phyloP scores from a whole-genome alignment of 306 rosid genomes.

The Rosa persica region DNA sequence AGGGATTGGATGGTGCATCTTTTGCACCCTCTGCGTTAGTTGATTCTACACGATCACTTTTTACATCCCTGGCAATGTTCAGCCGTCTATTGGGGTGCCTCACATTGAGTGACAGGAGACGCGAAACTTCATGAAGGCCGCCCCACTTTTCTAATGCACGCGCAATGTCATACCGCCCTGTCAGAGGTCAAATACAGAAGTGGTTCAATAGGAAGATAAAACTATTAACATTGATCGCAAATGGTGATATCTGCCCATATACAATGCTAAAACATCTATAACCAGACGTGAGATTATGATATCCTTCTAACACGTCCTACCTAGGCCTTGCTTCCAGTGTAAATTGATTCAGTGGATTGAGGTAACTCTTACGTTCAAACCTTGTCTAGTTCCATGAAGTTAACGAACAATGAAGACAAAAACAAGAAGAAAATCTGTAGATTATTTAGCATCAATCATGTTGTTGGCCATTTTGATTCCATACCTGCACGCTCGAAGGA shows the following conservation, averaged over 20 bases:
- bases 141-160: conserved; percentile 97
- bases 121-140: conserved; percentile 87
- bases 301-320: not conserved
- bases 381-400: not conserved
- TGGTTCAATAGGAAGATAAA: not conserved
- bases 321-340: not conserved
- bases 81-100: conserved; percentile 63
- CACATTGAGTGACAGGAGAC: conserved; percentile 71
- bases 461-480: not conserved
- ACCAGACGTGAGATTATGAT: not conserved
- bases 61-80: conserved; percentile 47
- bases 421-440: not conserved
- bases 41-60: conserved; percentile 35
- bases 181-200: not conserved
- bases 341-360: not conserved
- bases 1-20: conserved; percentile 45
- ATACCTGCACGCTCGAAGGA: conserved; percentile 95
- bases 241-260: not conserved
- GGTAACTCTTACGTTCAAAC: not conserved
- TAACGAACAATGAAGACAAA: not conserved
- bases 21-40: conserved; percentile 39
- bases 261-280: not conserved
- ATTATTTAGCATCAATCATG: not conserved
- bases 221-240: not conserved
- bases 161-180: conserved; percentile 88